Evolutionary conservation across 495 filamentous ascomycete genomes (phyloP), one percentile per base, ranked within the genome.

Genomic region (Hypoxylon fragiforme): DNA sequence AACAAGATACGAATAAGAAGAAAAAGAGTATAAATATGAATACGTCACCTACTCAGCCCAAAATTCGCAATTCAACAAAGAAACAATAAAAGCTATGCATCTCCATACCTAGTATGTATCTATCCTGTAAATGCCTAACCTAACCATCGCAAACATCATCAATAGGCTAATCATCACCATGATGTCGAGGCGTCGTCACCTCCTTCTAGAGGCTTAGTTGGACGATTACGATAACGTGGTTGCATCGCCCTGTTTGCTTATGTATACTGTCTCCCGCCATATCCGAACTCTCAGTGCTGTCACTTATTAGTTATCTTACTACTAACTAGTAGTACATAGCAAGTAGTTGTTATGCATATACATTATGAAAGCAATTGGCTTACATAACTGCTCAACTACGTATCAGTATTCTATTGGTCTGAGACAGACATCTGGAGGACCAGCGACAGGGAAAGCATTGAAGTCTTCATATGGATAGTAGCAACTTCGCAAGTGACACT

Each of bases 161-260:
- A n/a, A 13, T 24, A n/a, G n/a, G n/a, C n/a, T n/a, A n/a, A n/a
- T n/a, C n/a, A 35, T 60, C 57, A 54, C 57, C 35, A 60, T 54
- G 57, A 60, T 60, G 57, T 28, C 16, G 3, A 36, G 57, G 50
- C 40, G 50, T 60, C 57, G 57, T 60, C 57, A 60, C 46, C 36
- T 16, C 12, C 15, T n/a, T n/a, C n/a, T 5, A 11, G 45, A 42
- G 45, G 56, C 56, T 60, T 53, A 40, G 40, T 22, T n/a, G n/a
- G n/a, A n/a, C n/a, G 44, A 53, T 19, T 21, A n/a, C 36, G 35
- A 45, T 45, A 55, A 60, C 50, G 50, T 55, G 39, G 45, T 37
- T 3, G 24, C 13, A 9, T 28, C 4, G 24, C 24, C 24, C 4
- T 28, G 24, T 28, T 9, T 28, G 24, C 22, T 26, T 28, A 12